Base-by-base conservation (phyloP, 2,329 filamentous ascomycete species). In the Epichloe typhina region DNA sequence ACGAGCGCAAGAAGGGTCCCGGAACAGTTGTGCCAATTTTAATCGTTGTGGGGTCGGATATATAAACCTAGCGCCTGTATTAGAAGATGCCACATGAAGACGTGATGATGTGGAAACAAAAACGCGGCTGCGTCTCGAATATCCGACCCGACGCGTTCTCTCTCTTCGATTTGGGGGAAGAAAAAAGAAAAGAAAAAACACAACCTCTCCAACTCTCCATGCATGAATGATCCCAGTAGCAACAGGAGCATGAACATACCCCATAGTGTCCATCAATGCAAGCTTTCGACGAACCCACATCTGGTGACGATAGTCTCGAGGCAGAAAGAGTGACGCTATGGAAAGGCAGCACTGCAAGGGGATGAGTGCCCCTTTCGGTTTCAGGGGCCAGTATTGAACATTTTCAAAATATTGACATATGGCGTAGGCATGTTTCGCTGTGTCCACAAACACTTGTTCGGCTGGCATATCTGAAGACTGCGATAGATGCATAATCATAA, bases 241-340 rank as follows among this genome's bases (percentile, higher is more conserved):
- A 31, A 31, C 31, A 31, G 31, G 37, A 0, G 7, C 26, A 9
- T n/a, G 13, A 36, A 47, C 83, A 70, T 72, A 94, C 88, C 90
- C 90, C 62, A 82, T 72, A 53, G 76, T 75, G 67, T 97, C 91
- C 44, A 95, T 74, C 49, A 79, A 69, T 17, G 88, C 88, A 64
- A 95, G 82, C 65, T 86, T 91, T 58, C 77, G 76, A 54, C 88
- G 80, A 55, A 83, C 76, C 90, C 90, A 97, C 73, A 82, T 81
- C 9, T 80, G 78, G 62, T 94, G 82, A 56, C 74, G 80, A 26
- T 72, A 62, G 54, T 95, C 86, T 55, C 80, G 82, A 0, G 86
- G 88, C n/a, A 96, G 68, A 61, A 93, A 93, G 48, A 95, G 71
- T 11, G 80, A 77, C 2, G 86, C 81, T 52, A 96, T 83, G 0